Evolutionary conservation across 352 stramenopile species (phyloP).

Genomic region (Aphanomyces astaci): DNA sequence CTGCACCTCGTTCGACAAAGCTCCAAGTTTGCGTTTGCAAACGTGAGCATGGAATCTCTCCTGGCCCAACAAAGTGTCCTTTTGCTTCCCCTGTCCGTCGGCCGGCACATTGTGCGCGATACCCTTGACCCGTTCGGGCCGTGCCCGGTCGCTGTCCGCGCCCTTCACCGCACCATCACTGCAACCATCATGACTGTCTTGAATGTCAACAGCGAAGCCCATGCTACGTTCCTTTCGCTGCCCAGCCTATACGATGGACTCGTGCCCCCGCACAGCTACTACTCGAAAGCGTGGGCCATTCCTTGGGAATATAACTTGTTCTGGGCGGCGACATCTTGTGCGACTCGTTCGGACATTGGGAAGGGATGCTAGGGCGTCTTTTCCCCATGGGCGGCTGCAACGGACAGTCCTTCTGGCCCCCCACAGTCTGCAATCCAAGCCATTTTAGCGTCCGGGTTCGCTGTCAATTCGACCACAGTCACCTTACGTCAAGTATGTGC

Average conservation of each 20-base stretch:
- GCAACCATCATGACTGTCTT: not conserved
- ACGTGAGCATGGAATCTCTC: not conserved
- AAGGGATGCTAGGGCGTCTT: not conserved
- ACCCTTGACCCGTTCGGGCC: not conserved
- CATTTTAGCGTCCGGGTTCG: not conserved
- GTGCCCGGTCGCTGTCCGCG: not conserved
- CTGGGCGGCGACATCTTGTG: not conserved
- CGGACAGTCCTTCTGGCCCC: not conserved
- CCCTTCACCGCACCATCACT: not conserved
- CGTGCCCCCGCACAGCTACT: not conserved
- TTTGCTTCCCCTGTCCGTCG: not conserved
- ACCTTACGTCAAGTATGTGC: not conserved
- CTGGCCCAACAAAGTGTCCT: not conserved
- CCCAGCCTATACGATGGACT: not conserved
- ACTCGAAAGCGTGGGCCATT: not conserved
- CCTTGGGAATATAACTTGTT: not conserved
- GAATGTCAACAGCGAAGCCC: not conserved
- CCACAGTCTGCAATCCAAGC: not conserved
- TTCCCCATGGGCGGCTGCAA: not conserved
- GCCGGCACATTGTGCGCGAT: not conserved
- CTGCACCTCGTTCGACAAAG: not conserved
- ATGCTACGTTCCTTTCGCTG: not conserved
- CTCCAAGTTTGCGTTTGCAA: not conserved
- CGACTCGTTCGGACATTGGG: not conserved
- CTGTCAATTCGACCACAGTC: not conserved